These are phyloP conservation scores for Sechiopsis laciniata DNA, from an alignment of 306 rosid genomes.

Conservation along the genomic window DNA sequence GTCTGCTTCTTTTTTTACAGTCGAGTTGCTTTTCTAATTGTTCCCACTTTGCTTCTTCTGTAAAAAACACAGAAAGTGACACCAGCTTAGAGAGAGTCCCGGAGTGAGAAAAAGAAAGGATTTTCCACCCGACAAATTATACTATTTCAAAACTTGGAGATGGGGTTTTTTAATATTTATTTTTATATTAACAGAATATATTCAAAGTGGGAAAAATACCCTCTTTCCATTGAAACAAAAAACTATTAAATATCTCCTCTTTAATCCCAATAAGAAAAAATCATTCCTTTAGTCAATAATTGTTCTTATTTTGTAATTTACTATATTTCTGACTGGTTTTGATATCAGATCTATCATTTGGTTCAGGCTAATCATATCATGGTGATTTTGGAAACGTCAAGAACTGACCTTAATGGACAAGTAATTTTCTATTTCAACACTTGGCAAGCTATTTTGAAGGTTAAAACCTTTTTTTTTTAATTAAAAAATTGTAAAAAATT, in stretches of 20 bases:
- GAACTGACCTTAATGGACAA: not conserved
- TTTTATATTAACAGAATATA: no score
- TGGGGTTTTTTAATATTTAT: no score
- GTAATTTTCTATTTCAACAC: conserved; percentile 1
- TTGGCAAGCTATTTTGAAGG: no score
- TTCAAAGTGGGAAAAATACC: no score
- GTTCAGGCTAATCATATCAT: conserved; percentile 7
- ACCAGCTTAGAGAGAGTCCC: conserved; percentile 27
- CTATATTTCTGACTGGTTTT: not conserved
- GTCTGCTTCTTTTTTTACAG: conserved; percentile 22
- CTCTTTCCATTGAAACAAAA: no score
- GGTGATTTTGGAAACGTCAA: not conserved
- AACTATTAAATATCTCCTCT: no score
- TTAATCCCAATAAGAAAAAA: not conserved
- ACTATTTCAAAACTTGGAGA: conserved; percentile 48
- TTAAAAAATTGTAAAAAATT: no score
- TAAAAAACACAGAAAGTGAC: conserved; percentile 53
- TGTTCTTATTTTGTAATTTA: not conserved
- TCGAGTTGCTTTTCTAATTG: conserved; percentile 24
- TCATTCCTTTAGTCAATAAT: not conserved
- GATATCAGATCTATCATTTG: not conserved
- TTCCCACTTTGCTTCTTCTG: conserved; percentile 45
- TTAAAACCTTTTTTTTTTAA: no score
- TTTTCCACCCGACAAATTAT: conserved; percentile 58
- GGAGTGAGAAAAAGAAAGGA: conserved; percentile 25